Conservation (phyloP, 495 filamentous ascomycete genomes). For the Elaphomyces granulatus region DNA sequence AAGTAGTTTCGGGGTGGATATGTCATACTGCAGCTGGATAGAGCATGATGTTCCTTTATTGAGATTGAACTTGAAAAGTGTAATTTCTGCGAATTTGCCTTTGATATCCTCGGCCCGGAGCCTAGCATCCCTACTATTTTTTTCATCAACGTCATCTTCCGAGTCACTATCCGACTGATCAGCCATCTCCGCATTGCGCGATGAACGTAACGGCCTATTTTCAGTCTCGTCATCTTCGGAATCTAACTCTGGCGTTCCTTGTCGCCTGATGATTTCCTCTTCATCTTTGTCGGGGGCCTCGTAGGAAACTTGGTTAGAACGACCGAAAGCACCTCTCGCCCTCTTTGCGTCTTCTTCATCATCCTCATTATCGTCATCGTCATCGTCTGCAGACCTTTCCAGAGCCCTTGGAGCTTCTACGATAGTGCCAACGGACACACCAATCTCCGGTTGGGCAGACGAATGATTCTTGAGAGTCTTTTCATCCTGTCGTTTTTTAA, state of each 20-base stretch:
- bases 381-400: conserved; percentile 34
- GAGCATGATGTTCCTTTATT: conserved; percentile 56
- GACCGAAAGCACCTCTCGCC: conserved; percentile 57
- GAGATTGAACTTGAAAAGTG: conserved; percentile 68
- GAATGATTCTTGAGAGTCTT: conserved; percentile 43
- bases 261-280: conserved; percentile 45
- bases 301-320: conserved; percentile 69
- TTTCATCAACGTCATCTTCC: conserved; percentile 19
- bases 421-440: conserved; percentile 55
- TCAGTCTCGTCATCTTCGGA: conserved; percentile 32
- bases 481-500: conserved; percentile 60
- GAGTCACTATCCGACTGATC: conserved; percentile 22
- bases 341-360: conserved; percentile 78
- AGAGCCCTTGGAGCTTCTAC: conserved; percentile 39
- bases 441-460: conserved; percentile 66
- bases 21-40: conserved; percentile 72
- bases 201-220: conserved; percentile 5
- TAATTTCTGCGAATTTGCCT: conserved; percentile 47
- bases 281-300: conserved; percentile 88
- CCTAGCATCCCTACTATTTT: conserved; percentile 26
- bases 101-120: conserved; percentile 53
- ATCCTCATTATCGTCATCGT: conserved; percentile 58
- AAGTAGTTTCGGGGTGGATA: conserved; percentile 73
- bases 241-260: conserved; percentile 29
- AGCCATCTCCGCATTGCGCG: conserved; percentile 19